A percentile compares a stretch with the other conserved stretches of the same genome.
Conservation (phyloP, 441 rosid species). For the Gossypium gossypioides region DNA sequence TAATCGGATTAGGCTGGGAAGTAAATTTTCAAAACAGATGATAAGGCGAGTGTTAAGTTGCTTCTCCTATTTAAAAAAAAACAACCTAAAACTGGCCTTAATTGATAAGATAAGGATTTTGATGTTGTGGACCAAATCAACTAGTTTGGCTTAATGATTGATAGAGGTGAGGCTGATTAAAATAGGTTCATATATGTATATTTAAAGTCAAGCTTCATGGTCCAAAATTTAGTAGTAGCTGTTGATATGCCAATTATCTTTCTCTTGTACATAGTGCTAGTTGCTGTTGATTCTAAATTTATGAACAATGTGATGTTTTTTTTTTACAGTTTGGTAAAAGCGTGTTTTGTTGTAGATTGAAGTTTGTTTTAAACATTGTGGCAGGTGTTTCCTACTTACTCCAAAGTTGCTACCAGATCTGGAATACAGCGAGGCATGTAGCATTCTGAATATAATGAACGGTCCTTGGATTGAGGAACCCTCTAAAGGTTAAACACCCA, state of each 20-base stretch:
- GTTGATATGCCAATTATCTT: background rate
- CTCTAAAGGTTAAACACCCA: constrained; percentile 46
- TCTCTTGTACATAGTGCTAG: background rate
- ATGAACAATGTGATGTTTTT: background rate
- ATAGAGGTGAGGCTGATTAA: background rate
- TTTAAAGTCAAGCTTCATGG: background rate
- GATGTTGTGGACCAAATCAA: background rate
- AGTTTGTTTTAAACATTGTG: background rate
- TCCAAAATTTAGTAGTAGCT: background rate
- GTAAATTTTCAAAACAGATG: background rate
- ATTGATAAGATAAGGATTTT: background rate
- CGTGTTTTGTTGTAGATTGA: background rate
- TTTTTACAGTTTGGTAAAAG: background rate
- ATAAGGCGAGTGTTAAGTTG: background rate
- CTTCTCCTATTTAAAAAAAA: background rate
- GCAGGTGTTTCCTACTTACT: constrained; percentile 85
- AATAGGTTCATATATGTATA: background rate
- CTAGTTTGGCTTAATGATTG: background rate
- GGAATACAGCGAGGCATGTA: constrained; percentile 82
- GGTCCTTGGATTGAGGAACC: constrained; percentile 94
- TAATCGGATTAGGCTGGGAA: background rate
- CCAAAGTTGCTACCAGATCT: constrained; percentile 83
- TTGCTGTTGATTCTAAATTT: background rate
- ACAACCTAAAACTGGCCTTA: background rate
- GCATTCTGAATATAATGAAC: constrained; percentile 86